Percentiles rank a stretch among this genome's conserved stretches.
These are phyloP conservation scores for Talaromyces islandicus DNA, from an alignment of 2,329 filamentous ascomycete species.

Conservation along the genomic window DNA sequence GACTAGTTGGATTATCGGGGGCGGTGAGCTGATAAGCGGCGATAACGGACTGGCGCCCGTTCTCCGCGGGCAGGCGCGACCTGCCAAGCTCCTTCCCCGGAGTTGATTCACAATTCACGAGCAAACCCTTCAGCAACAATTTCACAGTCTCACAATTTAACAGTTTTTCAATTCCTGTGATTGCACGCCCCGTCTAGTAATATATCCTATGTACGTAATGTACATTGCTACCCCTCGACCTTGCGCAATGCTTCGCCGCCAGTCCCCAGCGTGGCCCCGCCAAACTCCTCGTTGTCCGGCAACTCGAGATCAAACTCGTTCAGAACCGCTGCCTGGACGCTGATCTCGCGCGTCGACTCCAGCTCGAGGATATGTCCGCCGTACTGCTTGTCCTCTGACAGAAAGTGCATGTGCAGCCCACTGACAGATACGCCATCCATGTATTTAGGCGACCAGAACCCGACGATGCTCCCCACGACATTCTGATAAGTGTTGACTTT, in stretches of 20 bases:
- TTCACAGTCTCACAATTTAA: too few species aligned
- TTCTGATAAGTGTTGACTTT: conserved; percentile 8
- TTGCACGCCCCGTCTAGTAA: not conserved
- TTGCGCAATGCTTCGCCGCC: conserved; percentile 8
- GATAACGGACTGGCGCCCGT: not conserved
- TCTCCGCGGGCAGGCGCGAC: not conserved
- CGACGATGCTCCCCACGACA: conserved; percentile 5
- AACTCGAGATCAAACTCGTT: conserved; percentile 10
- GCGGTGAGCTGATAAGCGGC: conserved; percentile 24
- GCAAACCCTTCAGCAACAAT: too few species aligned
- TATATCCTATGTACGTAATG: too few species aligned
- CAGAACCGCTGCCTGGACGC: conserved; percentile 6
- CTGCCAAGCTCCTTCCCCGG: too few species aligned
- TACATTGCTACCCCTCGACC: conserved; percentile 6
- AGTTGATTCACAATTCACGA: not conserved
- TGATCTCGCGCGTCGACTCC: conserved; percentile 1
- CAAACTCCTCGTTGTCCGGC: conserved; percentile 6
- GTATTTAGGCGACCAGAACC: conserved; percentile 10
- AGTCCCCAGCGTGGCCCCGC: not conserved
- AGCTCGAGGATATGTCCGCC: conserved; percentile 10
- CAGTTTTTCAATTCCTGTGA: not conserved
- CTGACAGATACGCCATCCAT: conserved; percentile 11
- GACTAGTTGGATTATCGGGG: conserved; percentile 23
- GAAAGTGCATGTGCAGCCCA: conserved; percentile 11
- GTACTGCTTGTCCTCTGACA: conserved; percentile 9